Base-by-base conservation (phyloP, 495 filamentous ascomycete species). In the Staphylotrichum tortipilum region DNA sequence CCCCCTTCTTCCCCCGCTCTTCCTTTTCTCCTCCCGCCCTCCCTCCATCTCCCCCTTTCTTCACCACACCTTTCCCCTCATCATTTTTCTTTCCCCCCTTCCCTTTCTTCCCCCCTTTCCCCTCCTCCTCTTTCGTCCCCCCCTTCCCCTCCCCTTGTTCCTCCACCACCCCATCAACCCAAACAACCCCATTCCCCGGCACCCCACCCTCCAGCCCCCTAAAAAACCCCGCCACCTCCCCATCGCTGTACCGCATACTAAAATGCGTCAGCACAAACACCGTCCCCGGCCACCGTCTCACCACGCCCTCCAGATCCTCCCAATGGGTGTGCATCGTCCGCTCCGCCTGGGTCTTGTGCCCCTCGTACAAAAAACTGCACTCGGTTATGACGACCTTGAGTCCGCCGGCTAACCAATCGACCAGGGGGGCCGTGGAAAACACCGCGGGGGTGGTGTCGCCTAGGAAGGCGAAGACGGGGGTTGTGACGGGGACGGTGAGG, bases 221-320 rank as follows among this genome's bases (percentile, higher is more conserved):
- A 34, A 70, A 70, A 29, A 68, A 70, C 9, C 15, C n/a, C 23
- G 52, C 37, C 2, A 70, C 35, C 29, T 70, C 62, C n/a, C 42
- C 54, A 11, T 66, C 62, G 5, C 33, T 52, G 18, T 70, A 70
- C 36, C 67, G 30, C 58, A 70, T 8, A 23, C 65, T 68, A 39
- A 70, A 70, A 40, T 70, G 67, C 53, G 52, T 67, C 48, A 70
- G 15, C 39, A 70, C 60, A 55, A 68, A 70, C 24, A 51, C 58
- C 15, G 62, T 65, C 24, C 33, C 36, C 7, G 62, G 60, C 50
- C 59, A 67, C 42, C 33, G 35, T 14, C 64, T 42, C 12, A 68
- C 47, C 2, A 70, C 60, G 9, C 14, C 9, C 42, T 65, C 67
- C 37, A 70, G 39, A 21, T 68, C 67, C 38, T 2, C 41, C 67